Conservation (phyloP, 495 filamentous ascomycete genomes). For the Podospora conica region DNA sequence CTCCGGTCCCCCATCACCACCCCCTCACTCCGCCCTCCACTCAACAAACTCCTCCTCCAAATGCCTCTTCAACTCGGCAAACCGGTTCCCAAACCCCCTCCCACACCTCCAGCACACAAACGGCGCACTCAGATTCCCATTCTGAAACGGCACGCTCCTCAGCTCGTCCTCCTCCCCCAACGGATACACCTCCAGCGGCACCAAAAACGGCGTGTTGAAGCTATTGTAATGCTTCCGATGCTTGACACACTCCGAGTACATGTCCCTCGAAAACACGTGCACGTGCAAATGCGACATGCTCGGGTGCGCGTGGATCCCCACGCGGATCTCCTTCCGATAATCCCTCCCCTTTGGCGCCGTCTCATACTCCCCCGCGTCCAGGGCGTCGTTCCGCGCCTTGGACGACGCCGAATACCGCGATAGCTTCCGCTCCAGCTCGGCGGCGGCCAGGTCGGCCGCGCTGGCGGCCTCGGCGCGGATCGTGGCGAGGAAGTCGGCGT, state of each 20-base stretch:
- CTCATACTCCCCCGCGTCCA: conserved; percentile 33
- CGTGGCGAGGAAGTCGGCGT: conserved; percentile 61
- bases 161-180: conserved; percentile 55
- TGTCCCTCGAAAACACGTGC: conserved; percentile 75
- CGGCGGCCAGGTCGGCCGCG: conserved; percentile 59
- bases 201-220: conserved; percentile 83
- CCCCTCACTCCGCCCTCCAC: conserved; percentile 63
- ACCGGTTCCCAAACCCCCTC: conserved; percentile 62
- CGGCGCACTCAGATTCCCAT: conserved; percentile 45
- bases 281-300: conserved; percentile 91
- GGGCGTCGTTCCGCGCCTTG: conserved; percentile 41
- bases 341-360: conserved; percentile 64
- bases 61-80: conserved; percentile 71
- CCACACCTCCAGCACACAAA: conserved; percentile 85
- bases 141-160: conserved; percentile 51
- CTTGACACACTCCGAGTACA: conserved; percentile 61
- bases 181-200: conserved; percentile 76
- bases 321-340: conserved; percentile 69
- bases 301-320: conserved; percentile 80
- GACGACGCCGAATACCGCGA: conserved; percentile 60
- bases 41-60: conserved; percentile 70
- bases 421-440: conserved; percentile 67
- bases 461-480: conserved; percentile 55
- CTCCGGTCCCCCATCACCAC: no score
- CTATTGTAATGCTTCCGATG: conserved; percentile 88